Evolutionary conservation across 768 basidiomycete species (phyloP), one percentile per base, ranked within the genome.

Genomic region (Trametes maxima): DNA sequence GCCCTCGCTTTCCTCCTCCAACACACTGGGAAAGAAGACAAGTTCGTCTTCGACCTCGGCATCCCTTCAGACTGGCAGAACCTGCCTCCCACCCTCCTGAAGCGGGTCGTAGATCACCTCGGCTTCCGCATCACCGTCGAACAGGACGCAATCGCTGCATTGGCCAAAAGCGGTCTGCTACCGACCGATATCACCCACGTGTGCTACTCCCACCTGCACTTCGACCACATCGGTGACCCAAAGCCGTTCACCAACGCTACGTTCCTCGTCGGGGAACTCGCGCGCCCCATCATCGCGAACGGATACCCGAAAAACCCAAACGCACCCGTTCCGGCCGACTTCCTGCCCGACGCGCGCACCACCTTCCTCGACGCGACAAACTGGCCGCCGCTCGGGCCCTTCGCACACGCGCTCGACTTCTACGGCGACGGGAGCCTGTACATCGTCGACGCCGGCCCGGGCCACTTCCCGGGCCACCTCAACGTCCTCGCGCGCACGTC

Each of bases 401-500:
- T 83, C 67, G 79, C 81, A 25, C 62, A 57, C 49, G 64, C 46
- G 19, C 48, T 62, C 48, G 84, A 87, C 72, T 80, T 78, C 65
- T 85, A 80, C 62, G 78, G 77, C 13, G 85, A 88, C 60, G 85
- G 85, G 4, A 82, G 80, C 62, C 66, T 85, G 33, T 86, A 83
- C 65, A 76, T 87, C 62, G 67, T 87, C 59, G 81, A 87, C 64
- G 78, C 84, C 1, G 1, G 62, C 64, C 78, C 84, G 1, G 85
- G 86, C 0, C 85, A 87, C 67, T 67, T 84, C 33, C 70, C 73
- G 0, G 86, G 86, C 0, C 85, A 87, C 57, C 63, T 86, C 58
- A 84, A 82, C 61, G 60, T 81, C 39, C 77, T 85, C 12, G 82
- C 76, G 6, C 82, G 85, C 40, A 85, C 83, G 3, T 85, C 83